Conservation (phyloP, 768 basidiomycete genomes). For the Asterophora parasitica region DNA sequence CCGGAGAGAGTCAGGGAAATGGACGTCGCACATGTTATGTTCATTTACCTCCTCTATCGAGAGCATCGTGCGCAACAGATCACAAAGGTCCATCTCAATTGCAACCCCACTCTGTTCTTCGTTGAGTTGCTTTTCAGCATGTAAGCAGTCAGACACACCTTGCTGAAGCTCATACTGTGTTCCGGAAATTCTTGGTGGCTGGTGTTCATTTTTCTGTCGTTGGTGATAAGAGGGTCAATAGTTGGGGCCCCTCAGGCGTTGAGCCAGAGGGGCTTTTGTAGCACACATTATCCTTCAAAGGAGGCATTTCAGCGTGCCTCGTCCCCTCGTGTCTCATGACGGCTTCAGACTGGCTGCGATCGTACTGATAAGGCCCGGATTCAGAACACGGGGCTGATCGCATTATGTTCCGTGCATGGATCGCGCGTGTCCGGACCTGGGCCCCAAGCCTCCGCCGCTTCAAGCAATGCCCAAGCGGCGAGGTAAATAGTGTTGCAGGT, state of each 20-base stretch:
- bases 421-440: background rate
- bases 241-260: background rate
- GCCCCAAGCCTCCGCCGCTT: background rate
- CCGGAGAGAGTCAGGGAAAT: slow-evolving; percentile 25
- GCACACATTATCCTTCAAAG: background rate
- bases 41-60: slow-evolving; percentile 28
- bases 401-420: slow-evolving; percentile 4
- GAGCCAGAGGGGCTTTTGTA: slow-evolving; percentile 4
- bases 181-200: background rate
- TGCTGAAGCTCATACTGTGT: background rate
- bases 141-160: background rate
- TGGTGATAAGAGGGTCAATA: background rate
- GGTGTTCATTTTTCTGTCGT: background rate
- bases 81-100: slow-evolving; percentile 47
- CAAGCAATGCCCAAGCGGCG: background rate
- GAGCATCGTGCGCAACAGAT: slow-evolving; percentile 42
- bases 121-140: background rate
- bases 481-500: background rate
- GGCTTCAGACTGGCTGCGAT: slow-evolving; percentile 8
- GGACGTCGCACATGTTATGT: slow-evolving; percentile 12
- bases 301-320: background rate
- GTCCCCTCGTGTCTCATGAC: slow-evolving; percentile 13
- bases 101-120: slow-evolving; percentile 3
- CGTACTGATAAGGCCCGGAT: slow-evolving; percentile 7
- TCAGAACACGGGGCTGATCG: background rate